Evolutionary conservation across 768 basidiomycete genomes (phyloP).

Genomic region (Solioccasus polychromus): DNA sequence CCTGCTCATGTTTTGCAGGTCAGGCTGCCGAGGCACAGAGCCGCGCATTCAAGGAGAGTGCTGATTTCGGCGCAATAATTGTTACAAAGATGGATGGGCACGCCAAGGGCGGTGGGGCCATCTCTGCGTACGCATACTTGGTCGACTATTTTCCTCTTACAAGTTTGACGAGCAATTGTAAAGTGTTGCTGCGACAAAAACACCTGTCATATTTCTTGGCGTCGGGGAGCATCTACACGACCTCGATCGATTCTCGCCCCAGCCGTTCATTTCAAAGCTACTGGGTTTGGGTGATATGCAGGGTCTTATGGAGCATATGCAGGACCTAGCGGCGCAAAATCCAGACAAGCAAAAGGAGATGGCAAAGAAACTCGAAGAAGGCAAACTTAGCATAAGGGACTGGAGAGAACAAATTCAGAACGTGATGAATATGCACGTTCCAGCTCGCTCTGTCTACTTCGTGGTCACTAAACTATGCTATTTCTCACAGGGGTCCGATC

Average conservation of each 20-base stretch:
- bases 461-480: constrained; percentile 5
- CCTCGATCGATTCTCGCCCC: constrained; percentile 91
- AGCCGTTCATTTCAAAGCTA: constrained; percentile 96
- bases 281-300: constrained; percentile 96
- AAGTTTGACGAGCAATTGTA: constrained; percentile 9
- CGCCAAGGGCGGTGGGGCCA: constrained; percentile 98
- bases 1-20: constrained; percentile 42
- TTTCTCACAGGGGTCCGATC: constrained; percentile 81
- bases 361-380: constrained; percentile 96
- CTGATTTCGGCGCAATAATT: constrained; percentile 97
- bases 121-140: constrained; percentile 81
- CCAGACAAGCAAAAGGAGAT: constrained; percentile 98
- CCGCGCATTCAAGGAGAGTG: constrained; percentile 95
- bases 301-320: constrained; percentile 98
- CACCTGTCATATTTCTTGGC: constrained; percentile 97
- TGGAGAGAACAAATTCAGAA: constrained; percentile 98
- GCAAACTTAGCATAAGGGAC: constrained; percentile 93
- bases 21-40: constrained; percentile 98
- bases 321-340: constrained; percentile 88
- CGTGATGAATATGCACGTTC: constrained; percentile 93
- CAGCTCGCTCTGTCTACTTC: constrained; percentile 1
- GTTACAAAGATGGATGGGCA: constrained; percentile 99
- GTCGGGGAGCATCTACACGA: constrained; percentile 98
- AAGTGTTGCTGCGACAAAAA: constrained; percentile 97
- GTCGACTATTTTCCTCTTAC: neutral